These are phyloP conservation scores for Tuber calosporum DNA, from an alignment of 495 filamentous ascomycete genomes.

Conservation along the genomic window DNA sequence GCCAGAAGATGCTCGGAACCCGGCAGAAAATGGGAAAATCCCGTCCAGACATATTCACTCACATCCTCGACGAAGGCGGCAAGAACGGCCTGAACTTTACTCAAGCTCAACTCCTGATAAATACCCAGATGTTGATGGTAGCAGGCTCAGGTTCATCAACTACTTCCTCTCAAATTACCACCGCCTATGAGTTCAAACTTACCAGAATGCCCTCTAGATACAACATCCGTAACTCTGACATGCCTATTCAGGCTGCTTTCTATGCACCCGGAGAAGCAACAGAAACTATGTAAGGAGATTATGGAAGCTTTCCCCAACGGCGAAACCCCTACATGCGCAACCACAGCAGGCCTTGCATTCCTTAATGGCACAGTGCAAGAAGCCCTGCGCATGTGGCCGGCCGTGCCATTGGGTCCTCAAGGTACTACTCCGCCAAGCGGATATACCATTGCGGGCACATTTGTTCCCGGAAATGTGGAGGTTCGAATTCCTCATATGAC, in stretches of 20 bases:
- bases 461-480: constrained; percentile 44
- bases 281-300: constrained; percentile 42
- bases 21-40: constrained; percentile 21
- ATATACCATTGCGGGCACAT: constrained; percentile 45
- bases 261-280: constrained; percentile 9
- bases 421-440: constrained; percentile 48
- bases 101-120: constrained; percentile 16
- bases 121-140: constrained; percentile 29
- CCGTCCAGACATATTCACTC: constrained; percentile 25
- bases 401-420: constrained; percentile 46
- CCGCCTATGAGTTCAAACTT: constrained; percentile 11
- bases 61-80: constrained; percentile 17
- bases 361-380: constrained; percentile 51
- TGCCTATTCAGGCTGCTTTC: background rate
- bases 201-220: background rate
- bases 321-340: constrained; percentile 19
- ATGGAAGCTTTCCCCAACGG: constrained; percentile 16
- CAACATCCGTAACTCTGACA: background rate
- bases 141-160: constrained; percentile 22
- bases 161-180: constrained; percentile 4
- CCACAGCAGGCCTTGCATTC: constrained; percentile 34
- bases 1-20: constrained; percentile 14
- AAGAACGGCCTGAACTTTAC: constrained; percentile 18
- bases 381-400: constrained; percentile 50
- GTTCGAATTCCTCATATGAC: background rate